Conservation (phyloP, 768 basidiomycete species). For the Gymnopilus junonius region DNA sequence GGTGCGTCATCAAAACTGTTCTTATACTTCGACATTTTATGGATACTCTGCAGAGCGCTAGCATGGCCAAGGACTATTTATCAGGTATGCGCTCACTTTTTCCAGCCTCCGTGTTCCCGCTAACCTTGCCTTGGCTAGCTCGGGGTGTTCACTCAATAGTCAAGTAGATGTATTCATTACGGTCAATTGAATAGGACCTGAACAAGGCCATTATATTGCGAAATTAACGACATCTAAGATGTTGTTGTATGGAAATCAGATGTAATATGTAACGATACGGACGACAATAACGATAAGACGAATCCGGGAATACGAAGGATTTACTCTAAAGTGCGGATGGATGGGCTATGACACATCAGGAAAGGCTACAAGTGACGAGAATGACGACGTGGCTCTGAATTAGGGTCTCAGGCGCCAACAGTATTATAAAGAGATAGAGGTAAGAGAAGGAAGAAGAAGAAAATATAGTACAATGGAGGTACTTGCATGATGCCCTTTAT, state of each 20-base stretch:
- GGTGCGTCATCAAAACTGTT: constrained; percentile 40
- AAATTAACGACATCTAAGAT: neutral
- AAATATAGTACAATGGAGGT: constrained; percentile 1
- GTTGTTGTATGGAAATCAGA: neutral
- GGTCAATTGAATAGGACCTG: neutral
- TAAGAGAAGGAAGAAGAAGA: neutral
- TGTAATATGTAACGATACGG: too few relatives aligned
- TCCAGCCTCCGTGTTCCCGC: neutral
- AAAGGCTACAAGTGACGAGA: neutral
- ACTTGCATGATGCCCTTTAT: neutral
- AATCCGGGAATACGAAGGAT: neutral
- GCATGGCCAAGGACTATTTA: constrained; percentile 78
- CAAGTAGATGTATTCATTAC: constrained; percentile 27
- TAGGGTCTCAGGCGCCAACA: constrained; percentile 1
- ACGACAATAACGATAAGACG: neutral
- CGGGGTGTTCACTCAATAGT: constrained; percentile 45
- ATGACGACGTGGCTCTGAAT: neutral
- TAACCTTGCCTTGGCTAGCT: constrained; percentile 26
- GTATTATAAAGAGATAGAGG: constrained; percentile 1
- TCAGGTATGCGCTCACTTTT: too few relatives aligned
- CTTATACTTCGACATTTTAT: neutral
- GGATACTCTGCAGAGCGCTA: constrained; percentile 50
- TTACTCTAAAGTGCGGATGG: neutral
- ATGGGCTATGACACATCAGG: neutral
- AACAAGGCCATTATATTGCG: constrained; percentile 5